A percentile compares a stretch with the other conserved stretches of the same genome.
These are phyloP conservation scores for Russula compacta DNA, from an alignment of 768 basidiomycete species.

Conservation along the genomic window DNA sequence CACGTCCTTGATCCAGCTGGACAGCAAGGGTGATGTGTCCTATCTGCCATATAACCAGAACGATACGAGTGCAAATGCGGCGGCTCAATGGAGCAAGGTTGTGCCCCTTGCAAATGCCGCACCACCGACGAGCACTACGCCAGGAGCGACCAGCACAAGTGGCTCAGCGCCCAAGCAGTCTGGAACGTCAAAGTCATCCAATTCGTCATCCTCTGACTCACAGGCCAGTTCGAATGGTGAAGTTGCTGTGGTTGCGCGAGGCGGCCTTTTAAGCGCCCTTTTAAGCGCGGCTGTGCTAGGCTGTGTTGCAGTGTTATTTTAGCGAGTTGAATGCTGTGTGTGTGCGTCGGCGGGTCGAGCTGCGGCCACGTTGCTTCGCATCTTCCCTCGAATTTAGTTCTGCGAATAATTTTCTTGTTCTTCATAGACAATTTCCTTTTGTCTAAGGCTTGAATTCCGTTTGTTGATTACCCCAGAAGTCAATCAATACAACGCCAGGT, in stretches of 20 bases:
- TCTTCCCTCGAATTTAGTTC: not conserved
- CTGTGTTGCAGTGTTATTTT: not conserved
- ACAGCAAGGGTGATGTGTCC: conserved; percentile 47
- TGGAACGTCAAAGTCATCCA: conserved; percentile 22
- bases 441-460: not conserved
- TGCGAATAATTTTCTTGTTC: not conserved
- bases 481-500: too few relatives aligned
- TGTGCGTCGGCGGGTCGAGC: not conserved
- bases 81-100: conserved; percentile 42
- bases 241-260: not conserved
- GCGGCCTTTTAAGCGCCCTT: not conserved
- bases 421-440: not conserved
- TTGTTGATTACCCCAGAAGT: too few relatives aligned
- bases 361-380: not conserved
- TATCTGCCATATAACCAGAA: conserved; percentile 50
- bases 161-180: not conserved
- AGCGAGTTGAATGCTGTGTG: not conserved
- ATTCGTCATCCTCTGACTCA: conserved; percentile 5
- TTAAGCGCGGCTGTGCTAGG: conserved; percentile 4
- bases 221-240: not conserved
- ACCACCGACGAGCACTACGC: conserved; percentile 22
- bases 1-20: conserved; percentile 56
- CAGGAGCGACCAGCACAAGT: not conserved
- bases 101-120: conserved; percentile 36
- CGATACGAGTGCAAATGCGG: conserved; percentile 35